phyloP scores from a whole-genome alignment of 2,329 filamentous ascomycete genomes.

The Hypoxylon rubiginosum region DNA sequence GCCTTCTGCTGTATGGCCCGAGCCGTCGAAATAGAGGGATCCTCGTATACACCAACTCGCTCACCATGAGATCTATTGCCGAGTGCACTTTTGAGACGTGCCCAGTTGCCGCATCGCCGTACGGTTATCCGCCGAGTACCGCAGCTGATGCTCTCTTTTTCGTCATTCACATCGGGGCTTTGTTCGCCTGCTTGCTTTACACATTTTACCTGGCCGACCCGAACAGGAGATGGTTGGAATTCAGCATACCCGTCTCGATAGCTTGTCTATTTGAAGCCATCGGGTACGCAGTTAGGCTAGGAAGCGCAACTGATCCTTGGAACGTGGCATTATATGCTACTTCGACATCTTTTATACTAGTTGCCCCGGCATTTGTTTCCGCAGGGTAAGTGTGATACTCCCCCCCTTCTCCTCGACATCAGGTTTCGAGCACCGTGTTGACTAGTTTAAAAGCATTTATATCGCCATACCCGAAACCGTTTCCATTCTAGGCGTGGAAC shows the following conservation, averaged over 20 bases:
- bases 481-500: conserved; percentile 47
- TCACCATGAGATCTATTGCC: conserved; percentile 39
- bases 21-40: conserved; percentile 14
- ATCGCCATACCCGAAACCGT: conserved; percentile 46
- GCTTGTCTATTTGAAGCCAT: conserved; percentile 46
- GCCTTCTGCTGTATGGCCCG: conserved; percentile 15
- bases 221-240: conserved; percentile 35
- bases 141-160: conserved; percentile 42
- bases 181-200: conserved; percentile 41
- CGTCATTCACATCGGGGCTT: conserved; percentile 39
- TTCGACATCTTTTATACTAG: conserved; percentile 44
- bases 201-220: conserved; percentile 32
- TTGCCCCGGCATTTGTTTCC: conserved; percentile 50
- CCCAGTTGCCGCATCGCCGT: conserved; percentile 40
- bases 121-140: conserved; percentile 46
- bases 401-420: background rate
- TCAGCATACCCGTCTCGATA: conserved; percentile 43
- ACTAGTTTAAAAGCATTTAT: conserved; percentile 47
- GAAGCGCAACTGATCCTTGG: conserved; percentile 45
- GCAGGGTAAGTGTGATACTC: conserved; percentile 41
- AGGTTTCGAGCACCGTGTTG: conserved; percentile 16
- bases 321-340: conserved; percentile 43
- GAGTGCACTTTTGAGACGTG: conserved; percentile 43
- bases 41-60: conserved; percentile 1
- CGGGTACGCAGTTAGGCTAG: conserved; percentile 45